Conservation (phyloP, 371 early-diverging fungal genomes). For the Fennellomyces sp. region DNA sequence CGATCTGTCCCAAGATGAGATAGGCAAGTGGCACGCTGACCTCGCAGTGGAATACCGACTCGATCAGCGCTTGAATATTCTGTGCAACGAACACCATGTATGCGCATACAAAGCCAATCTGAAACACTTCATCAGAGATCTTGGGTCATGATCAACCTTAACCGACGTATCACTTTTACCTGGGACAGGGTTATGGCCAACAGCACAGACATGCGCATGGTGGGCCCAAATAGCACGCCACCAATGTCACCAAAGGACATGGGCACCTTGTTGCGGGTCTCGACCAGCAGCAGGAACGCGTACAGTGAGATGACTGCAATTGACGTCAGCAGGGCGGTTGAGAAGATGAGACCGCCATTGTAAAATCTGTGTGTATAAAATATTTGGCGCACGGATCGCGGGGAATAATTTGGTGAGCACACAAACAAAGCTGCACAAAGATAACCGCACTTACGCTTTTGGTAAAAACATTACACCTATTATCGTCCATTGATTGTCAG, state of each 20-base stretch:
- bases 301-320: conserved; percentile 61
- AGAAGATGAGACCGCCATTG: conserved; percentile 70
- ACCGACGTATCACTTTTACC: no score
- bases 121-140: conserved; percentile 5
- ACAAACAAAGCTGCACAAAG: neutral
- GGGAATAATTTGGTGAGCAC: neutral
- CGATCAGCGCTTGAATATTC: conserved; percentile 73
- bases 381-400: conserved; percentile 9
- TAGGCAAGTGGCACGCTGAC: conserved; percentile 28
- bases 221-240: conserved; percentile 72
- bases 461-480: conserved; percentile 79
- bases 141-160: no score
- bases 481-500: no score
- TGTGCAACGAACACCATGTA: conserved; percentile 90
- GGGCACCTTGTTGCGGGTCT: conserved; percentile 60
- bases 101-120: conserved; percentile 87
- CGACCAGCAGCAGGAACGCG: conserved; percentile 64
- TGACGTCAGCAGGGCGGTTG: conserved; percentile 47
- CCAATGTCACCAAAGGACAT: conserved; percentile 76
- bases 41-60: conserved; percentile 56
- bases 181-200: conserved; percentile 79
- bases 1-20: conserved; percentile 71
- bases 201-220: conserved; percentile 71
- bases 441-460: conserved; percentile 47
- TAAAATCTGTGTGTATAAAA: conserved; percentile 44